A percentile compares a stretch with the other conserved stretches of the same genome.
Evolutionary conservation across 768 basidiomycete genomes (phyloP).

Genomic region (Mycena latifolia): DNA sequence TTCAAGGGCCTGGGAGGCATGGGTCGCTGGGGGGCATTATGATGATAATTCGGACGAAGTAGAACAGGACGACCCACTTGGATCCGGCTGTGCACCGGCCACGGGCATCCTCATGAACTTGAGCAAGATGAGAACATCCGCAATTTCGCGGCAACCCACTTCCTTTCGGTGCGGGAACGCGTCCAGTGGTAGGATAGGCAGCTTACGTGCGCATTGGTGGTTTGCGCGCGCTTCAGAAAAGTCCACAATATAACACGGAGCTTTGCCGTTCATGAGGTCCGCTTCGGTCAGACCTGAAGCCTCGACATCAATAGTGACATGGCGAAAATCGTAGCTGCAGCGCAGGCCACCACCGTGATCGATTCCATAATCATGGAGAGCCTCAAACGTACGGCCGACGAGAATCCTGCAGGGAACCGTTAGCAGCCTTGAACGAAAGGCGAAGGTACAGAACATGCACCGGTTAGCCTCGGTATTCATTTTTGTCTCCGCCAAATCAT

Average conservation of each 20-base stretch:
- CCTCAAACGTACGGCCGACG: slow-evolving; percentile 18
- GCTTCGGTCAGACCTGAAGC: neutral
- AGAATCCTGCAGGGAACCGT: neutral
- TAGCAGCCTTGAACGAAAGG: too few relatives aligned
- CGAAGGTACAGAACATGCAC: neutral
- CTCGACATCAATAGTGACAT: slow-evolving; percentile 1
- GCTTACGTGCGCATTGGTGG: slow-evolving; percentile 13
- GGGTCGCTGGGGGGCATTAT: neutral
- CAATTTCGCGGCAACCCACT: neutral
- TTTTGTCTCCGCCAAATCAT: neutral
- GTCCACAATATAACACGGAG: slow-evolving; percentile 24
- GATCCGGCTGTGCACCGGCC: too few relatives aligned
- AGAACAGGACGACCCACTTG: too few relatives aligned
- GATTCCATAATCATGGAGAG: slow-evolving; percentile 13
- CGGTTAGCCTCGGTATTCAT: slow-evolving; percentile 16
- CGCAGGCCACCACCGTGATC: neutral
- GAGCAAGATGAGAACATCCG: neutral
- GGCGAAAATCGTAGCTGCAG: neutral
- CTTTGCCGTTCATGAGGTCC: neutral
- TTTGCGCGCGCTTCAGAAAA: slow-evolving; percentile 6
- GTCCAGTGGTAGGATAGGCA: slow-evolving; percentile 14
- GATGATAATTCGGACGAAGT: too few relatives aligned
- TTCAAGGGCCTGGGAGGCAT: neutral
- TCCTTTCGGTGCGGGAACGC: neutral
- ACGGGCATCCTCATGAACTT: neutral